Conservation (phyloP, 345 rosid species). For the Dipteronia dyeriana region DNA sequence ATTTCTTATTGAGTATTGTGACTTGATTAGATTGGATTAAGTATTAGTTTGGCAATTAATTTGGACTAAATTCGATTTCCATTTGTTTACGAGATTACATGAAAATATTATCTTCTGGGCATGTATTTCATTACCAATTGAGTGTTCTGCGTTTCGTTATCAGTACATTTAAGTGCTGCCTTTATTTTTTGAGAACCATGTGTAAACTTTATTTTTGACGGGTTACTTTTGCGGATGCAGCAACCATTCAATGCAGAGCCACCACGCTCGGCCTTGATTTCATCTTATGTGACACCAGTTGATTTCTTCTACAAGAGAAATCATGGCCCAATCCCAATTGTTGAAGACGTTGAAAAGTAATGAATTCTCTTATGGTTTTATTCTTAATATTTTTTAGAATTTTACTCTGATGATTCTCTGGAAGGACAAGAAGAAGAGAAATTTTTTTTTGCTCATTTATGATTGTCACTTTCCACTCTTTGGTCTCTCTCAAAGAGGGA, state of each 20-base stretch:
- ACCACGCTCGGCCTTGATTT: slow-evolving; percentile 63
- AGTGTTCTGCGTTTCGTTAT: too few species aligned
- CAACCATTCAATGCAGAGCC: slow-evolving; percentile 98
- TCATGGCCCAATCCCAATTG: slow-evolving; percentile 92
- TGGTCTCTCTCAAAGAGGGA: too few species aligned
- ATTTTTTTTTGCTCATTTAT: neutral
- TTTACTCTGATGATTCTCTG: neutral
- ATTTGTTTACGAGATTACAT: neutral
- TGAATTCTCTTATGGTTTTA: slow-evolving; percentile 5
- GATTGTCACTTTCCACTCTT: neutral
- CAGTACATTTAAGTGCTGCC: too few species aligned
- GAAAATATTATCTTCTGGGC: neutral
- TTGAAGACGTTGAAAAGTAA: slow-evolving; percentile 71
- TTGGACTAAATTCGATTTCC: neutral
- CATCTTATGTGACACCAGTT: slow-evolving; percentile 82
- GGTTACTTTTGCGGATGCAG: slow-evolving; percentile 38
- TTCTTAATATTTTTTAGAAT: neutral
- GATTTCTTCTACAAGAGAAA: slow-evolving; percentile 91
- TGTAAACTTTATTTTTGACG: neutral
- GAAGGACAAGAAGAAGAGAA: neutral
- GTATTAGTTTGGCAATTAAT: too few species aligned
- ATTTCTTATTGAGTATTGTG: neutral
- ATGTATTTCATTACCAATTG: neutral
- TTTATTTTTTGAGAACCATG: too few species aligned
- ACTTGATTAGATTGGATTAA: neutral